Evolutionary conservation across 1,284 basidiomycete species (phyloP).

Genomic region (Trametes versicolor): DNA sequence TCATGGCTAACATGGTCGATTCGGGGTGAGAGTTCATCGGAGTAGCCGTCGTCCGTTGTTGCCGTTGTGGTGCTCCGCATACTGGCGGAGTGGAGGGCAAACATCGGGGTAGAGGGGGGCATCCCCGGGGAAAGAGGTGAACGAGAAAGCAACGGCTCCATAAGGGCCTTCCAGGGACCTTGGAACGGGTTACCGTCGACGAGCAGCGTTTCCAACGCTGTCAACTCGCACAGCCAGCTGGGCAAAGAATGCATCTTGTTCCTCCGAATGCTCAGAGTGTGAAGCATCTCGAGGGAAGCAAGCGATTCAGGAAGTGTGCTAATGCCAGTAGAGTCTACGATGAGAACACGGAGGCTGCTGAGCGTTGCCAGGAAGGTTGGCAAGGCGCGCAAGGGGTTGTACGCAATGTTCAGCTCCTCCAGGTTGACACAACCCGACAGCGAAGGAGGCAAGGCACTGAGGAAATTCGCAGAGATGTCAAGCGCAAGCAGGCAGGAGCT

Average conservation of each 20-base stretch:
- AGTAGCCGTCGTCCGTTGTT: conserved; percentile 65
- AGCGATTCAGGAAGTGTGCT: conserved; percentile 77
- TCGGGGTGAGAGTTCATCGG: conserved; percentile 53
- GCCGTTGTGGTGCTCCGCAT: conserved; percentile 49
- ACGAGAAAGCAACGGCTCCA: conserved; percentile 81
- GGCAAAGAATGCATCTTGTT: conserved; percentile 93
- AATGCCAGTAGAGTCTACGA: conserved; percentile 90
- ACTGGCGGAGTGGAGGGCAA: conserved; percentile 60
- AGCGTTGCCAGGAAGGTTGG: conserved; percentile 87
- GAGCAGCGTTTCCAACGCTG: conserved; percentile 85
- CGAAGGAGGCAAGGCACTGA: conserved; percentile 82
- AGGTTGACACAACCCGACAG: conserved; percentile 82
- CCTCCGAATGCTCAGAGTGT: conserved; percentile 87
- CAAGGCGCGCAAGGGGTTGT: conserved; percentile 87
- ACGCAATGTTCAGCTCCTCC: conserved; percentile 95
- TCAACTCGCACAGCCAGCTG: conserved; percentile 90
- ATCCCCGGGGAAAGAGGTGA: conserved; percentile 67
- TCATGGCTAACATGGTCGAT: conserved; percentile 48
- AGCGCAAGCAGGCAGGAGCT: conserved; percentile 83
- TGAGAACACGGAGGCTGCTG: conserved; percentile 83
- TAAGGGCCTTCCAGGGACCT: conserved; percentile 89
- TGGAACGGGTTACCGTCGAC: conserved; percentile 96
- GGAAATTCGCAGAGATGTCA: conserved; percentile 89
- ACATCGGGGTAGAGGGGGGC: conserved; percentile 71
- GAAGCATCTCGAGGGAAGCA: conserved; percentile 75